Base-by-base conservation (phyloP, 768 basidiomycete species). In the Xanthoconium purpureum region DNA sequence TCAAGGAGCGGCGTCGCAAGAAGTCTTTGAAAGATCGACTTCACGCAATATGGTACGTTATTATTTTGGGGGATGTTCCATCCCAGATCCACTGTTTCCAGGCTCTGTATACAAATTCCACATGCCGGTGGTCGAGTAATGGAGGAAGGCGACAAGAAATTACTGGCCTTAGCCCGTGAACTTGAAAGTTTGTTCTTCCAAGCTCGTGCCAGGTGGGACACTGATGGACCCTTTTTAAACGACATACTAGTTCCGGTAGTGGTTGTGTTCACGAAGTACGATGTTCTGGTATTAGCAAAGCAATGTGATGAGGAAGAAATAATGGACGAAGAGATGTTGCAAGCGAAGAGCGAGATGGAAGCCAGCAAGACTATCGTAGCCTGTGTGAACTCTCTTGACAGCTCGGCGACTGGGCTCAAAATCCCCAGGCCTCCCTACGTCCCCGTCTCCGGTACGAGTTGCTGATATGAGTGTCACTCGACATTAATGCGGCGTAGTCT, bases 21-120 rank as follows among this genome's bases (percentile, higher is more conserved):
- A 9, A 38, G 11, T 5, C 29, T 9, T 33, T 44, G 51, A 57
- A 39, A 33, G 56, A 54, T 24, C 29, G 32, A 17, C 47, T 57
- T 17, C 52, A 57, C 30, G 56, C 52, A 5, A 35, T 54, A 30
- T 57, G 56, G 56, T 39, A 33, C 7, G 52, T 38, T 9, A 6
- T n/a, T 4, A 2, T 30, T 18, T 47, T 14, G 1, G 18, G 2
- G 1, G 24, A n/a, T 20, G 14, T 48, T n/a, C 12, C 2, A 17
- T 49, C 11, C 3, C 14, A 3, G 24, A 8, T 9, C 43, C 32
- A 45, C 24, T 20, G 33, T 37, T 14, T 12, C 13, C 11, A 57
- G 52, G 52, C 52, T 57, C 40, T 57, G 56, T 45, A 44, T 37
- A 54, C 52, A 57, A 40, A 54, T 47, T 14, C 56, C 56, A n/a